phyloP scores from a whole-genome alignment of 1,284 basidiomycete genomes.

The Moniliella sp. region DNA sequence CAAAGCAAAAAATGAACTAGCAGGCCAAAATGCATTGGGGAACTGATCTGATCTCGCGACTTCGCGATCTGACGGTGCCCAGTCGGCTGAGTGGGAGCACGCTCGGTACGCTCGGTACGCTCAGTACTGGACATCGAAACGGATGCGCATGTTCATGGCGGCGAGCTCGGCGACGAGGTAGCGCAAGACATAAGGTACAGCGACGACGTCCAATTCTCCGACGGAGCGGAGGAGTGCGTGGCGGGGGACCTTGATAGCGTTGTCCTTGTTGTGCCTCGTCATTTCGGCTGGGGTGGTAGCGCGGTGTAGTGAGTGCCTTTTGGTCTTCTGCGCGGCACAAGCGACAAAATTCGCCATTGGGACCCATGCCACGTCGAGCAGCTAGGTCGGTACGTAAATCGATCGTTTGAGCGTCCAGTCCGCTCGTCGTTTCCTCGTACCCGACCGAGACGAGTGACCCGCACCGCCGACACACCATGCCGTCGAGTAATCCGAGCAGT shows the following conservation, averaged over 20 bases:
- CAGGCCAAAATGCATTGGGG: no score
- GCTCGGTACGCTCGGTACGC: no score
- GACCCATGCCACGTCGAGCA: slow-evolving; percentile 7
- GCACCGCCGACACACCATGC: slow-evolving; percentile 88
- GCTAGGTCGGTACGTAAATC: slow-evolving; percentile 1
- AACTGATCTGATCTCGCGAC: no score
- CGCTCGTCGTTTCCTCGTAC: slow-evolving; percentile 14
- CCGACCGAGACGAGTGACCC: slow-evolving; percentile 79
- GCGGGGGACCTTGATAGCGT: slow-evolving; percentile 9
- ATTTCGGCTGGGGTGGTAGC: slow-evolving; percentile 4
- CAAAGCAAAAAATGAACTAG: no score
- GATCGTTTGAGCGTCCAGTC: slow-evolving; percentile 8
- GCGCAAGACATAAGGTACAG: slow-evolving; percentile 63
- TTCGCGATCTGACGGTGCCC: no score
- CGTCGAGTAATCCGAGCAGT: slow-evolving; percentile 96
- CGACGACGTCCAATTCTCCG: slow-evolving; percentile 31
- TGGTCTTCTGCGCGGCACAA: slow-evolving; percentile 19
- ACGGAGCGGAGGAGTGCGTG: slow-evolving; percentile 10
- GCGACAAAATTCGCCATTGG: slow-evolving; percentile 27
- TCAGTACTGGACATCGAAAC: slow-evolving; percentile 18
- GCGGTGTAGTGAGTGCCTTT: slow-evolving; percentile 5
- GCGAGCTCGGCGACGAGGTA: slow-evolving; percentile 42
- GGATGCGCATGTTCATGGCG: slow-evolving; percentile 41
- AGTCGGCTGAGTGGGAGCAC: no score
- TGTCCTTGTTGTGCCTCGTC: slow-evolving; percentile 2